Percentiles rank a stretch among this genome's conserved stretches.
Conservation (phyloP, 2,329 filamentous ascomycete species). For the Aphanoascus verrucosus region DNA sequence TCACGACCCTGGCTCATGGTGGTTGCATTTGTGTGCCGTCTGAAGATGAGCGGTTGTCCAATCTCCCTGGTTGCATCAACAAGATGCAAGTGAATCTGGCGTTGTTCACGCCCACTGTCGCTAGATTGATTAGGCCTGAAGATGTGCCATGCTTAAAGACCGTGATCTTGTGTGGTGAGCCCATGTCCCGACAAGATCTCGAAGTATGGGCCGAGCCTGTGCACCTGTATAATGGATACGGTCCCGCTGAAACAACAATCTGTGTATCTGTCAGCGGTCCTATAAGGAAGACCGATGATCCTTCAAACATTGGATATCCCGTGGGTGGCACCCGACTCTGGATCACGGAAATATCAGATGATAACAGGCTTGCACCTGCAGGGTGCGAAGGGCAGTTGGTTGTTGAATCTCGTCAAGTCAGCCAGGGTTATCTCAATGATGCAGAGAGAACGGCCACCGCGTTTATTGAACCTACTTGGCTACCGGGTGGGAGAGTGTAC, state of each 20-base stretch:
- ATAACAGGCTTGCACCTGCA: conserved; percentile 21
- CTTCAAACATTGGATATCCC: conserved; percentile 16
- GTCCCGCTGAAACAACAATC: conserved; percentile 18
- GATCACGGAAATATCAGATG: conserved; percentile 20
- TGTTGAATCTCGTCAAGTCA: conserved; percentile 31
- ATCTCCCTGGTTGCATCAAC: conserved; percentile 42
- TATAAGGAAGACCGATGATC: conserved; percentile 22
- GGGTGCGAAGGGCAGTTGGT: conserved; percentile 34
- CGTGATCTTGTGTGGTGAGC: conserved; percentile 26
- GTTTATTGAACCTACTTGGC: conserved; percentile 20
- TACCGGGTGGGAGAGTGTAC: conserved; percentile 13
- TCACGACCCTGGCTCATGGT: conserved; percentile 46
- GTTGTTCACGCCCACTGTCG: conserved; percentile 51
- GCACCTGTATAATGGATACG: conserved; percentile 31
- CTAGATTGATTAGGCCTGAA: conserved; percentile 30
- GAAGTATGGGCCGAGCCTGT: conserved; percentile 21
- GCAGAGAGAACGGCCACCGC: conserved; percentile 15
- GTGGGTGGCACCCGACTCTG: conserved; percentile 15
- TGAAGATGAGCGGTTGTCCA: conserved; percentile 38
- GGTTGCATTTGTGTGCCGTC: conserved; percentile 51
- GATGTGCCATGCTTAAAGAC: conserved; percentile 34
- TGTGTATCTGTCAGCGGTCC: conserved; percentile 21
- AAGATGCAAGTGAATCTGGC: conserved; percentile 43
- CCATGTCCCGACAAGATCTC: conserved; percentile 18
- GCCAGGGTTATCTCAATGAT: conserved; percentile 27